Base-by-base conservation (phyloP, 495 filamentous ascomycete species). In the Amniculicola lignicola region DNA sequence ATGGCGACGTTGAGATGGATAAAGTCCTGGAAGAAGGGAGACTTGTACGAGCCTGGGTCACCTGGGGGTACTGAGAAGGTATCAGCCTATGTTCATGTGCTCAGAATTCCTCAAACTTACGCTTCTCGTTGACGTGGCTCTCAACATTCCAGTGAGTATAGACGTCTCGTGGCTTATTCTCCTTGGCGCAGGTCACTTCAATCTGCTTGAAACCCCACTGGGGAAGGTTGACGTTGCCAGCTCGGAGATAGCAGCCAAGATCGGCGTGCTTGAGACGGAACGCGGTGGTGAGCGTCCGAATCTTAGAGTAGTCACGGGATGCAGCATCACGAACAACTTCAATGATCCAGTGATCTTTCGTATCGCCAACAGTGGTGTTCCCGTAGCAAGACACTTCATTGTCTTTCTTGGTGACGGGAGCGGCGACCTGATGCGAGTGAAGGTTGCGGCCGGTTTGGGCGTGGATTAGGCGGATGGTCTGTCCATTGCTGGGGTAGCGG, bases 131-230 rank as follows among this genome's bases (percentile, higher is more conserved):
- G 68, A 77, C 83, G 70, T 98, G 93, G 36, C 88, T 84, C 74
- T 98, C 93, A 27, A 98, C 87, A 71, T 98, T 98, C 93, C 93
- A 98, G 76, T 98, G 93, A 11, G 93, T 97, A 68, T 95, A 97
- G 54, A 89, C 80, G 70, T 98, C 93, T 24, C 82, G 76, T 1
- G 90, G 89, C 64, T 92, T 91, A 74, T 96, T 97, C 60, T 87
- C 84, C 76, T 96, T 96, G 54, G 82, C 81, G 72, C 93, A 98
- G 15, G 90, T 96, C 21, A 90, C 89, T 74, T 98, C 93, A 63
- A 97, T 97, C 71, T 98, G 93, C 76, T 98, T 98, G 81, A 98
- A 98, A 54, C 93, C 93, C 93, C 93, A 98, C 67, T 97, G 93
- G 19, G 93, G 93, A 49, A 98, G 79, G 70, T 97, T 97, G 64